Evolutionary conservation across 2,329 filamentous ascomycete species (phyloP).

Genomic region (Karstenula rhodostoma): DNA sequence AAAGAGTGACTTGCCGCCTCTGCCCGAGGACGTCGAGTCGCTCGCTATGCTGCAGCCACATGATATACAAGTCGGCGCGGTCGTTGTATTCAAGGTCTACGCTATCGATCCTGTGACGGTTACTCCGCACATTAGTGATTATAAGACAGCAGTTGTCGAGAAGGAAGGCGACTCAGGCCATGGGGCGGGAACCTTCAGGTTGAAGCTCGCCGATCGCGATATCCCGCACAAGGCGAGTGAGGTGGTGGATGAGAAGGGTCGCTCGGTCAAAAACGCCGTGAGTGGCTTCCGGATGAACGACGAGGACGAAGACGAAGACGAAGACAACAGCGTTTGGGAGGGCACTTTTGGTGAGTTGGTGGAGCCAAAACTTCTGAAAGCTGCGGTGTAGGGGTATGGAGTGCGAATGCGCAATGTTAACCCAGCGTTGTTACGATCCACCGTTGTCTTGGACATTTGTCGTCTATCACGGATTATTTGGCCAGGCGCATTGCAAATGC

Average conservation of each 20-base stretch:
- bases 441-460: neutral
- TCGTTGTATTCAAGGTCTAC: slow-evolving; percentile 73
- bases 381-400: slow-evolving; percentile 18
- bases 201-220: slow-evolving; percentile 76
- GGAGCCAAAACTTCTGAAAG: slow-evolving; percentile 38
- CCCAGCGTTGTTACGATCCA: neutral
- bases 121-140: slow-evolving; percentile 68
- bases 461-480: neutral
- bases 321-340: slow-evolving; percentile 37
- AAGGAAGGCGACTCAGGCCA: slow-evolving; percentile 57
- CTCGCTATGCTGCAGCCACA: slow-evolving; percentile 61
- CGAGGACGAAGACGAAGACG: slow-evolving; percentile 38
- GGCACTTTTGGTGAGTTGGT: slow-evolving; percentile 38
- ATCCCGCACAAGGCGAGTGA: slow-evolving; percentile 62
- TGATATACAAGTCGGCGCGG: slow-evolving; percentile 65
- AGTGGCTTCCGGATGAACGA: slow-evolving; percentile 42
- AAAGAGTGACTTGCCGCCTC: slow-evolving; percentile 67
- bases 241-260: slow-evolving; percentile 72
- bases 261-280: slow-evolving; percentile 75
- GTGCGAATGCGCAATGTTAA: neutral
- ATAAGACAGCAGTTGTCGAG: slow-evolving; percentile 68
- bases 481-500: neutral
- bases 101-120: slow-evolving; percentile 67
- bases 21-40: slow-evolving; percentile 65
- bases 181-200: slow-evolving; percentile 63